Base-by-base conservation (phyloP, 2,329 filamentous ascomycete species). In the Chaetomiaceae sp. region DNA sequence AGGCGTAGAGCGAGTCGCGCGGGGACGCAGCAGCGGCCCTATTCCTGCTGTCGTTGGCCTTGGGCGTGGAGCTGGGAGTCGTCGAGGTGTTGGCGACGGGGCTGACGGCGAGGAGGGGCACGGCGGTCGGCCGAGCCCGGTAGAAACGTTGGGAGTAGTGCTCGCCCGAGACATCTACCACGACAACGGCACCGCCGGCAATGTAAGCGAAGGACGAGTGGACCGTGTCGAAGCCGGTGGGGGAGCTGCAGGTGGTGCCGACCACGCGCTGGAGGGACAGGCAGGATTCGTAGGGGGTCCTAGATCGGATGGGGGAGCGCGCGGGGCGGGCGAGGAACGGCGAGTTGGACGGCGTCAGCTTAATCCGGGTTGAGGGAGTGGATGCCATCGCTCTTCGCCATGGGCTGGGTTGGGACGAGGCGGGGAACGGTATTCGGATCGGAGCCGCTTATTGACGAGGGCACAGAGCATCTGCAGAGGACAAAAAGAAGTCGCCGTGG, bases 141-240 rank as follows among this genome's bases (percentile, higher is more conserved):
- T 88, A 97, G 71, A 97, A 97, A 49, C 88, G 84, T 64, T 97
- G 91, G 1, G 76, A 77, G 59, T 76, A 78, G 41, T 71, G 65
- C 61, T 86, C 74, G 42, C 81, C 78, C 53, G 88, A 79, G 42
- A 96, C 74, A 56, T 86, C 83, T 7, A 90, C 88, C 15, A 97
- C 79, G 0, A 98, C 88, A n/a, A 88, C 91, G 35, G 91, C 88
- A 9, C 89, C 93, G 45, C 93, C 93, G 8, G 93, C 91, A 53
- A 89, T 90, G 64, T 95, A 93, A 45, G 89, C 89, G 66, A 97
- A 95, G 41, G 77, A 83, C 11, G 83, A 79, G 33, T 84, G 73
- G 50, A 91, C 81, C 53, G 79, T 83, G 62, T 94, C 89, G 65
- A 98, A 95, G 52, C 87, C 88, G 62, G 86, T 90, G 33, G 88